Conservation (phyloP, 73 alveolate genomes). For the Paramecium tetraurelia region DNA sequence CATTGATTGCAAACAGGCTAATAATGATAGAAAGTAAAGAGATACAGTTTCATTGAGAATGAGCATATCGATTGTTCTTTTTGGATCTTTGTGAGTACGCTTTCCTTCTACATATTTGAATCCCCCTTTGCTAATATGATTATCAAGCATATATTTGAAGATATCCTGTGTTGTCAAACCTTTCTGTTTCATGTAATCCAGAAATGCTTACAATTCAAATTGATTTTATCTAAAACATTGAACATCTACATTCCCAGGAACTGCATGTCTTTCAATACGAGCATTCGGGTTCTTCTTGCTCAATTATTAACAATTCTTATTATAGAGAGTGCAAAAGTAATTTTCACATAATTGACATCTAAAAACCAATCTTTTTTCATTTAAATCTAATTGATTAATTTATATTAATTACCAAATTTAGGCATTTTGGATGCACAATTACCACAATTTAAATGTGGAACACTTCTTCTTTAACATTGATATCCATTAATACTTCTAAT, state of each 20-base stretch:
- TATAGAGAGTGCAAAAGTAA: background rate
- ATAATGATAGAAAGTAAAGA: background rate
- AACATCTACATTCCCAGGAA: slow-evolving; percentile 27
- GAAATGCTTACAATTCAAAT: background rate
- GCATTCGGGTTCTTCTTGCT: background rate
- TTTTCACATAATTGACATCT: slow-evolving; percentile 17
- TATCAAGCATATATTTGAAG: background rate
- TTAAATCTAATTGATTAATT: background rate
- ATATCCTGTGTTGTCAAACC: background rate
- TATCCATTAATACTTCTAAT: slow-evolving; percentile 12
- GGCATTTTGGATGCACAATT: slow-evolving; percentile 44
- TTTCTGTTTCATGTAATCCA: background rate
- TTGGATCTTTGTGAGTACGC: background rate
- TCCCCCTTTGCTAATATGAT: background rate
- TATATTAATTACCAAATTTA: background rate
- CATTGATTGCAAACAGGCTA: slow-evolving; percentile 65
- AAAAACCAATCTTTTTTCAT: background rate
- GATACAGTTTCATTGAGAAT: background rate
- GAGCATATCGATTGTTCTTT: background rate
- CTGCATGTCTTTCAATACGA: background rate
- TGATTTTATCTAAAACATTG: slow-evolving; percentile 12
- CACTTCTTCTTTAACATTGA: background rate
- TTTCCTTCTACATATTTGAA: background rate
- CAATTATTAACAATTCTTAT: background rate
- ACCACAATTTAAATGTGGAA: background rate